Percentiles rank a stretch among this genome's conserved stretches.
Conservation (phyloP, 2,329 filamentous ascomycete genomes). For the Dactylellina leptospora region DNA sequence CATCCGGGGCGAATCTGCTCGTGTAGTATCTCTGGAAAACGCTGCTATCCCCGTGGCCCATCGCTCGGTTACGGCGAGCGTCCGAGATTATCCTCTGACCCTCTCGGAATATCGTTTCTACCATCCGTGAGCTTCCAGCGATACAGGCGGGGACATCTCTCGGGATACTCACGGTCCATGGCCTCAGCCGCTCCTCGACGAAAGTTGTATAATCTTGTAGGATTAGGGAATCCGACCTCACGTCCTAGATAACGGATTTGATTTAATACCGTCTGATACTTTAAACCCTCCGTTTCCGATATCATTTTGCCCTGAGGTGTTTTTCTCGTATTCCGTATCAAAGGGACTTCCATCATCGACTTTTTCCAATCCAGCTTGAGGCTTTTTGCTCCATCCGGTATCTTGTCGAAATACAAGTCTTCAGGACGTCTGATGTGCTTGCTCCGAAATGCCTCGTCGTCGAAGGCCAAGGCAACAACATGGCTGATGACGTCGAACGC, state of each 20-base stretch:
- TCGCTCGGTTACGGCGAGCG: background rate
- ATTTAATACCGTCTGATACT: constrained; percentile 2
- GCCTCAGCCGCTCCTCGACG: constrained; percentile 1
- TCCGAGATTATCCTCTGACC: constrained; percentile 2
- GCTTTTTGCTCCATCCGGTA: background rate
- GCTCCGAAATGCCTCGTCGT: constrained; percentile 19
- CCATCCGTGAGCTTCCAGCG: background rate
- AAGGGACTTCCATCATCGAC: constrained; percentile 2
- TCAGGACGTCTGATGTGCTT: constrained; percentile 4
- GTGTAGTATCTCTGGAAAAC: constrained; percentile 11
- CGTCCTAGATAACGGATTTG: constrained; percentile 1
- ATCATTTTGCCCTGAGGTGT: background rate
- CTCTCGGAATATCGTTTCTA: constrained; percentile 12
- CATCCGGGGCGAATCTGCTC: constrained; percentile 2
- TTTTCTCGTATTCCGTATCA: constrained; percentile 9
- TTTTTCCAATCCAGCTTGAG: constrained; percentile 15
- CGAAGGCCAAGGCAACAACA: constrained; percentile 20
- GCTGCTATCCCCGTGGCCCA: constrained; percentile 7
- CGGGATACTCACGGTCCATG: constrained; percentile 11
- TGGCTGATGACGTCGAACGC: constrained; percentile 14
- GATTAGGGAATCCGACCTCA: constrained; percentile 12
- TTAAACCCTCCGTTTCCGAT: background rate
- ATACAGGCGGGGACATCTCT: background rate
- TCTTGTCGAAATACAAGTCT: constrained; percentile 19
- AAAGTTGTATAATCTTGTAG: constrained; percentile 13